phyloP scores from a whole-genome alignment of 768 basidiomycete species.

The Kwoniella europaea region DNA sequence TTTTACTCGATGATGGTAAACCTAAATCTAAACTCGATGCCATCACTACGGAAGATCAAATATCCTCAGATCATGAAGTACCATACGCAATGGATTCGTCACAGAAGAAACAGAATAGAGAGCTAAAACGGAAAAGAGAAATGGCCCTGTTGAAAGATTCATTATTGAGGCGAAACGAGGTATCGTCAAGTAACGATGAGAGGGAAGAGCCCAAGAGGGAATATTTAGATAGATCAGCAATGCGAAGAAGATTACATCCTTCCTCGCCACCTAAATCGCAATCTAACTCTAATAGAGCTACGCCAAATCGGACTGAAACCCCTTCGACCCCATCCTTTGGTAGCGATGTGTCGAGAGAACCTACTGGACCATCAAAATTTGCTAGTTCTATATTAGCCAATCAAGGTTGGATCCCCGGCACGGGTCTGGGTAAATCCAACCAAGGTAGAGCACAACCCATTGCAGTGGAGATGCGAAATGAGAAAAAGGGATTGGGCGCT shows the following conservation, averaged over 20 bases:
- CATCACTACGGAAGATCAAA: background rate
- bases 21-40: background rate
- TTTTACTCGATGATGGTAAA: conserved; percentile 41
- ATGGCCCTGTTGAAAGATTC: conserved; percentile 40
- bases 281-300: background rate
- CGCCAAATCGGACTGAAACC: background rate
- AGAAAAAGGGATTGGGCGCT: conserved; percentile 43
- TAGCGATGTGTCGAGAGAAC: background rate
- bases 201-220: conserved; percentile 11
- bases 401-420: conserved; percentile 48
- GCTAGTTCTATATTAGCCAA: conserved; percentile 29
- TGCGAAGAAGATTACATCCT: conserved; percentile 42
- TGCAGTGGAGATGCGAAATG: conserved; percentile 34
- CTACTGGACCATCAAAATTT: conserved; percentile 22
- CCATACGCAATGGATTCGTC: conserved; percentile 34
- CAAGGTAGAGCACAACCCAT: conserved; percentile 39
- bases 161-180: conserved; percentile 19
- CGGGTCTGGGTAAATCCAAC: conserved; percentile 40
- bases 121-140: conserved; percentile 41
- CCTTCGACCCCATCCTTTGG: background rate
- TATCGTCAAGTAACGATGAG: background rate
- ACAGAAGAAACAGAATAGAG: conserved; percentile 39
- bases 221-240: conserved; percentile 51
- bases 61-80: background rate
- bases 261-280: conserved; percentile 15